Percentiles rank a stretch among this genome's conserved stretches.
Evolutionary conservation across 2,329 filamentous ascomycete species (phyloP).

Genomic region (Pyricularia sp.): DNA sequence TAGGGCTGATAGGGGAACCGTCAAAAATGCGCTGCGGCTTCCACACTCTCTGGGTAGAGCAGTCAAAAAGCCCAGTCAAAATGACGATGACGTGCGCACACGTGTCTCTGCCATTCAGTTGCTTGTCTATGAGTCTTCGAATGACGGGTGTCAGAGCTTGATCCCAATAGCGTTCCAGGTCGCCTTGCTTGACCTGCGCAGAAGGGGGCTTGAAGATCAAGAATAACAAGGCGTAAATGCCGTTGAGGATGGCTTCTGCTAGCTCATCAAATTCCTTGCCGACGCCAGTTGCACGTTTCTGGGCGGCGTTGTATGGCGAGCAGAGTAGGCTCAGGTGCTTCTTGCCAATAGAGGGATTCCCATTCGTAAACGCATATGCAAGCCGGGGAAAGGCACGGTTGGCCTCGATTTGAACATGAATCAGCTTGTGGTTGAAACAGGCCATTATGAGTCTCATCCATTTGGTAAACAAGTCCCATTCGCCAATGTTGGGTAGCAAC

Average conservation of each 20-base stretch:
- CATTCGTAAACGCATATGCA: constrained; percentile 58
- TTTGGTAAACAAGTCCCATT: constrained; percentile 59
- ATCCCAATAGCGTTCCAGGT: constrained; percentile 70
- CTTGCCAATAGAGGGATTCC: constrained; percentile 43
- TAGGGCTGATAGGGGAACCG: constrained; percentile 40
- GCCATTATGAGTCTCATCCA: constrained; percentile 68
- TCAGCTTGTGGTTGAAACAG: constrained; percentile 72
- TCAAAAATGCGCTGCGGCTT: constrained; percentile 58
- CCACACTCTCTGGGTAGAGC: constrained; percentile 50
- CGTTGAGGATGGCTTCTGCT: constrained; percentile 45
- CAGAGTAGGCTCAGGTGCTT: constrained; percentile 38
- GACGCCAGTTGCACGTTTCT: constrained; percentile 39
- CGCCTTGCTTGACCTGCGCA: constrained; percentile 36
- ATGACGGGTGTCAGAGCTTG: constrained; percentile 56
- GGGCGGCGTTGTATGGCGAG: constrained; percentile 50
- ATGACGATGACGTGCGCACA: constrained; percentile 50
- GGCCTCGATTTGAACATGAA: constrained; percentile 58
- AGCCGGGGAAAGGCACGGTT: constrained; percentile 80
- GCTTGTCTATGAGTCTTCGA: constrained; percentile 36
- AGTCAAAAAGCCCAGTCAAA: constrained; percentile 59
- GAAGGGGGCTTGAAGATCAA: constrained; percentile 49
- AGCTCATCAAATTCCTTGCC: constrained; percentile 46
- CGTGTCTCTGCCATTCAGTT: constrained; percentile 28
- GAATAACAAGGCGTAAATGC: constrained; percentile 70
- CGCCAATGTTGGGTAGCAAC: constrained; percentile 55